Evolutionary conservation across 495 filamentous ascomycete species (phyloP).

Genomic region (Hypoxylon rickii): DNA sequence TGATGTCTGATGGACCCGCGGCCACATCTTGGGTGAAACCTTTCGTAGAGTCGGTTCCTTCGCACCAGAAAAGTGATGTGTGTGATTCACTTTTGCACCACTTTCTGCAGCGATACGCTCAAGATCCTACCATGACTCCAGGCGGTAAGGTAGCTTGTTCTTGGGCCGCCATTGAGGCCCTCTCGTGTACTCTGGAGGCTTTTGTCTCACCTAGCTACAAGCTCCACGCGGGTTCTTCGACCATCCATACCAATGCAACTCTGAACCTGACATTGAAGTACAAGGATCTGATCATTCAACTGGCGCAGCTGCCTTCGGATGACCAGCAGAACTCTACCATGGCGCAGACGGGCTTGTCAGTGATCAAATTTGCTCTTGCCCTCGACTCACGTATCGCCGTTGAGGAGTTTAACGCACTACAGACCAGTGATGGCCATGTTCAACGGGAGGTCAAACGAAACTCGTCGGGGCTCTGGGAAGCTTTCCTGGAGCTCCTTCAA

Average conservation of each 20-base stretch:
- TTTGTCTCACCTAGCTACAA: slow-evolving; percentile 45
- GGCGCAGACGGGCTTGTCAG: slow-evolving; percentile 57
- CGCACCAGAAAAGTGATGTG: slow-evolving; percentile 69
- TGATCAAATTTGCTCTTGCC: slow-evolving; percentile 70
- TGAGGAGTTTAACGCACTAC: slow-evolving; percentile 70
- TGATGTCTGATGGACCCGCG: slow-evolving; percentile 58
- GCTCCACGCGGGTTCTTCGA: slow-evolving; percentile 51
- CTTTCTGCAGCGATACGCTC: slow-evolving; percentile 69
- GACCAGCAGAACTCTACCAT: slow-evolving; percentile 47
- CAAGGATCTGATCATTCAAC: slow-evolving; percentile 48
- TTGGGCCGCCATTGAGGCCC: slow-evolving; percentile 51
- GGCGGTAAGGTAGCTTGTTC: slow-evolving; percentile 50
- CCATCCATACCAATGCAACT: slow-evolving; percentile 57
- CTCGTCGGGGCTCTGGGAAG: slow-evolving; percentile 74
- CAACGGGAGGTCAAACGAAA: slow-evolving; percentile 69
- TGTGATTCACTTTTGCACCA: slow-evolving; percentile 72
- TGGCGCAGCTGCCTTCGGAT: slow-evolving; percentile 43
- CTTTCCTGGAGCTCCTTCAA: slow-evolving; percentile 69
- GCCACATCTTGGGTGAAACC: slow-evolving; percentile 70
- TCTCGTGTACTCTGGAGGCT: slow-evolving; percentile 50
- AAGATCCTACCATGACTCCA: slow-evolving; percentile 39
- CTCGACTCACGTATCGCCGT: slow-evolving; percentile 76
- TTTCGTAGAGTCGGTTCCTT: slow-evolving; percentile 75
- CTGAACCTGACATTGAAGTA: slow-evolving; percentile 55
- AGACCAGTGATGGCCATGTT: slow-evolving; percentile 57